Base-by-base conservation (phyloP, 2,329 filamentous ascomycete genomes). In the Neurospora crassa region DNA sequence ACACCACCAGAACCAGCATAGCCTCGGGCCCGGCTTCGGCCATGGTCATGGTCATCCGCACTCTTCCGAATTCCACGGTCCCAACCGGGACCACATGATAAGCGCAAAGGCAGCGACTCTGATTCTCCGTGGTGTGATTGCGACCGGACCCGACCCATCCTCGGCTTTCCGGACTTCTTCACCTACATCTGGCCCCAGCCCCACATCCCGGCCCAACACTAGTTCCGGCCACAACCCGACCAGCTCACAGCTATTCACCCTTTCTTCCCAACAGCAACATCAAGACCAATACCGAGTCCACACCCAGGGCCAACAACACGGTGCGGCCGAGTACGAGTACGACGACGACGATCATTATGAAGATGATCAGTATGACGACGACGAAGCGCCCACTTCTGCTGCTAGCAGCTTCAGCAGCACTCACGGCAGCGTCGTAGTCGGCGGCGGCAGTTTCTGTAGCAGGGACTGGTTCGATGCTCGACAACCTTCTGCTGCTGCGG, bases 61-160 rank as follows among this genome's bases (percentile, higher is more conserved):
- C 69, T n/a, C 70, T 37, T 24, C 29, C 20, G 47, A 40, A 24
- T 63, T 53, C 29, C 47, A 40, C 2, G 43, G 67, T 41, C 71
- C 71, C 20, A 43, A 68, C 40, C 47, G 67, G 68, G 71, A 72
- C 14, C 71, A 72, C 70, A 63, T 71, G 45, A 40, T 68, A 40
- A 68, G 43, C 29, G 71, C 71, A 45, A 72, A 72, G 34, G 71
- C 71, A 14, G 71, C 71, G 37, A 71, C 71, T 3, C 68, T 70
- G 45, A 71, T 72, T 40, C 70, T 72, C 29, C 70, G 71, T 40
- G 71, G 71, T 24, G 68, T 72, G 18, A 71, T 72, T 53, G 68
- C 67, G 29, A 68, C 70, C 7, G 71, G 71, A 16, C 41, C 53
- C 24, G 53, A 63, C 53, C 53, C 53, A 18, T 63, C 53, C 24